Percentiles rank a stretch among this genome's conserved stretches.
phyloP scores from a whole-genome alignment of 805 yeast genomes.

The Alloascoidea africana region DNA sequence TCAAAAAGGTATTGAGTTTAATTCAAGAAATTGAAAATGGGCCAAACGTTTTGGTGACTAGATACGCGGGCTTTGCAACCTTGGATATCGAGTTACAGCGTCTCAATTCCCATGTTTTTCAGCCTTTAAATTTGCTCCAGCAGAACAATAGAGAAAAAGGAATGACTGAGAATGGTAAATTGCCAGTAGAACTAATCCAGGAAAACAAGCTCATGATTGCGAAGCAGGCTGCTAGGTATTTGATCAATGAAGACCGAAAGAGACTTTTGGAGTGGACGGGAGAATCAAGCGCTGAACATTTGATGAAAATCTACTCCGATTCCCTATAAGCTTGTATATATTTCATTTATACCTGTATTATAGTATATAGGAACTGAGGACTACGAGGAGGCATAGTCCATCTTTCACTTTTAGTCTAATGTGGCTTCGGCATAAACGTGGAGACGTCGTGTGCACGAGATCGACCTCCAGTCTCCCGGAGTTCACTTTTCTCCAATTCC shows the following conservation, averaged over 20 bases:
- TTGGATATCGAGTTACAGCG: not conserved
- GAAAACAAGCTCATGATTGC: not conserved
- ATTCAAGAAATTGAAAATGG: conserved; percentile 1
- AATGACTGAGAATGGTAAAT: not conserved
- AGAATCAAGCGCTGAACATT: too few relatives aligned
- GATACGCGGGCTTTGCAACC: not conserved
- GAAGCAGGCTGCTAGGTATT: not conserved
- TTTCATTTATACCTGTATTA: too few relatives aligned
- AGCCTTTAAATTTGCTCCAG: too few relatives aligned
- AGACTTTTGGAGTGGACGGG: not conserved
- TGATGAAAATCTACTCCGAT: too few relatives aligned
- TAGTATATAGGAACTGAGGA: too few relatives aligned
- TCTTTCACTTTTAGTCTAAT: too few relatives aligned
- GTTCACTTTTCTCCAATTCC: not conserved
- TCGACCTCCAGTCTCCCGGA: conserved; percentile 1
- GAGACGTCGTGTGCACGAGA: not conserved
- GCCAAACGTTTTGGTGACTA: conserved; percentile 1
- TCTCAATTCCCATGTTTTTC: not conserved
- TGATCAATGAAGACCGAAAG: not conserved
- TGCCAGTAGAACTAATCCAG: not conserved
- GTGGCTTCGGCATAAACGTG: too few relatives aligned
- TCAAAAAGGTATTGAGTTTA: not conserved
- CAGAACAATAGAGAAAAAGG: not conserved
- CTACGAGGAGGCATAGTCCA: too few relatives aligned
- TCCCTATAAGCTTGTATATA: too few relatives aligned